Evolutionary conservation across 345 rosid genomes (phyloP).

Genomic region (Aquilaria yunnanensis): DNA sequence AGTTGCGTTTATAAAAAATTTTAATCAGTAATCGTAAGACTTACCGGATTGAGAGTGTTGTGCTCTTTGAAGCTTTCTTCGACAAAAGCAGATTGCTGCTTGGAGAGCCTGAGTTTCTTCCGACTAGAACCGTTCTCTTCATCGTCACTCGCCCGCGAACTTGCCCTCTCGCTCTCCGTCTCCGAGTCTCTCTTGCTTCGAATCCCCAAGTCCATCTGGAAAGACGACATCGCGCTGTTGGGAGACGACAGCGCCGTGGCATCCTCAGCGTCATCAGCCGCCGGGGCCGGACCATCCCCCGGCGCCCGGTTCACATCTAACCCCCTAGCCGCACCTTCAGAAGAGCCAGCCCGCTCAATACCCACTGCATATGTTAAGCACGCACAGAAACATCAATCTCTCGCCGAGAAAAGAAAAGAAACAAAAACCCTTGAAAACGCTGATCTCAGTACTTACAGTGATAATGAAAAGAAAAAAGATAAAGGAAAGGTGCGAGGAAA

Average conservation of each 20-base stretch:
- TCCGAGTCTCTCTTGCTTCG: constrained; percentile 48
- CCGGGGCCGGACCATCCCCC: constrained; percentile 10
- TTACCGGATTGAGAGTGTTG: constrained; percentile 79
- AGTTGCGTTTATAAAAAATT: neutral
- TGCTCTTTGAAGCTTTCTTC: constrained; percentile 95
- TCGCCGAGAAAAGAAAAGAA: neutral
- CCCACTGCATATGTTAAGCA: constrained; percentile 15
- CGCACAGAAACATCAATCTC: neutral
- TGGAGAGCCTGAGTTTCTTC: constrained; percentile 91
- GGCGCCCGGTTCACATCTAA: constrained; percentile 46
- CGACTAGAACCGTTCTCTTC: constrained; percentile 85
- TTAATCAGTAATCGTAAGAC: constrained; percentile 17
- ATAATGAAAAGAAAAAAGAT: neutral
- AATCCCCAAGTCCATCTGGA: constrained; percentile 73
- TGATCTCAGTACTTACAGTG: neutral
- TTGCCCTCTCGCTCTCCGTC: constrained; percentile 40
- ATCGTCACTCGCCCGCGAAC: constrained; percentile 76
- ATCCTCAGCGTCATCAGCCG: constrained; percentile 38
- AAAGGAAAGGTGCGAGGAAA: neutral
- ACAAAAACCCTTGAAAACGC: neutral
- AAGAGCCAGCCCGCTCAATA: constrained; percentile 27
- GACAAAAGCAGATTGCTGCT: constrained; percentile 89
- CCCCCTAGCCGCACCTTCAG: constrained; percentile 29
- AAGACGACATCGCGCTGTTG: constrained; percentile 75
- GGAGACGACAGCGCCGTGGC: constrained; percentile 65